These are phyloP conservation scores for Phytopythium ostracodes DNA, from an alignment of 352 stramenopile species.

Conservation along the genomic window DNA sequence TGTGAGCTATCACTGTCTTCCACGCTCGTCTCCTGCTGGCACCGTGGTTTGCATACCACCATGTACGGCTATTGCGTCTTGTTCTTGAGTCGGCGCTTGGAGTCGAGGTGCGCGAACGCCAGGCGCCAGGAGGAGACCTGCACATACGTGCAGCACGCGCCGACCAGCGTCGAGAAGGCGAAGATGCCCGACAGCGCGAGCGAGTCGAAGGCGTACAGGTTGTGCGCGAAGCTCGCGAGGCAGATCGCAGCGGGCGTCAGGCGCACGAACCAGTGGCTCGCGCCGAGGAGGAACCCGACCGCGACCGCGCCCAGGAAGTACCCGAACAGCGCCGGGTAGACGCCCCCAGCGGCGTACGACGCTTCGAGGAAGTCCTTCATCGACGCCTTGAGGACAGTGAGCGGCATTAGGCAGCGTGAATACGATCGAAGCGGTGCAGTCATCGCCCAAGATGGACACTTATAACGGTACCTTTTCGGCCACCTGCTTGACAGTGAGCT, in stretches of 20 bases:
- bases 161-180: conserved; percentile 31
- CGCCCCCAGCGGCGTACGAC: conserved; percentile 49
- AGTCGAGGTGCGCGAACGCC: conserved; percentile 41
- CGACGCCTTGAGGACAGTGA: conserved; percentile 29
- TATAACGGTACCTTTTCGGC: conserved; percentile 25
- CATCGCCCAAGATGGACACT: too few relatives aligned
- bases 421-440: not conserved
- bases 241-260: conserved; percentile 16
- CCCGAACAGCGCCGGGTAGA: conserved; percentile 55
- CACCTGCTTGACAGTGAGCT: conserved; percentile 19
- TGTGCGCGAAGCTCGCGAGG: conserved; percentile 24
- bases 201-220: conserved; percentile 21
- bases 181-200: conserved; percentile 23
- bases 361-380: conserved; percentile 31
- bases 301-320: conserved; percentile 48
- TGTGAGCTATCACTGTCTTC: not conserved
- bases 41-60: too few relatives aligned
- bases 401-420: not conserved
- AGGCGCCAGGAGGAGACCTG: conserved; percentile 49
- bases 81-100: conserved; percentile 15
- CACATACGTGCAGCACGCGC: conserved; percentile 52
- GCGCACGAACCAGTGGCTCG: conserved; percentile 14
- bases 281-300: conserved; percentile 27
- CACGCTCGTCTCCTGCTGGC: not conserved
- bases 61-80: conserved; percentile 14